Evolutionary conservation across 2,329 filamentous ascomycete species (phyloP).

Genomic region (Exophiala spinifera): DNA sequence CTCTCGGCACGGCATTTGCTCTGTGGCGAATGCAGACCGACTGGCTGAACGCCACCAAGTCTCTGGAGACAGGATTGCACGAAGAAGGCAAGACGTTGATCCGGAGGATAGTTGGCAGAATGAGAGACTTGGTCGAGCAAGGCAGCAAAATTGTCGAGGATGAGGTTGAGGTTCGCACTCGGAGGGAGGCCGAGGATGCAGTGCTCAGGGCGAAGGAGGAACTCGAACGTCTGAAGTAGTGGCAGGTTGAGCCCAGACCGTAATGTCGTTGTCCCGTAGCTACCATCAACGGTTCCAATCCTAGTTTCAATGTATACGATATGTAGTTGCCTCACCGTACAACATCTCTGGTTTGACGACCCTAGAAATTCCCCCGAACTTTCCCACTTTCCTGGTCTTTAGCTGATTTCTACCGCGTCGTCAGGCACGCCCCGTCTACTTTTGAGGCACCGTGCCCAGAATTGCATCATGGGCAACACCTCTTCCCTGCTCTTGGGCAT

Average conservation of each 20-base stretch:
- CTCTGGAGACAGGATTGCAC: conserved; percentile 52
- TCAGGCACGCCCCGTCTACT: conserved; percentile 46
- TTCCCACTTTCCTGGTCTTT: neutral
- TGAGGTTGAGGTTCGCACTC: conserved; percentile 34
- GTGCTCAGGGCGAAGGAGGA: conserved; percentile 48
- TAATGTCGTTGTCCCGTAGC: neutral
- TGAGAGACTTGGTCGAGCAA: conserved; percentile 47
- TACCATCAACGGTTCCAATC: neutral
- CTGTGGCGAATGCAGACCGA: conserved; percentile 56
- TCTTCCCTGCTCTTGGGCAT: conserved; percentile 85
- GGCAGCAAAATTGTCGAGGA: conserved; percentile 40
- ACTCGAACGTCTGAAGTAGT: conserved; percentile 32
- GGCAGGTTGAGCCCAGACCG: too few relatives aligned
- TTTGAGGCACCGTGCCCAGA: conserved; percentile 47
- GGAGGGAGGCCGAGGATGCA: conserved; percentile 42
- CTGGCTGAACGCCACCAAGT: conserved; percentile 54
- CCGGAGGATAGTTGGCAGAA: conserved; percentile 50
- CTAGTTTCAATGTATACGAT: too few relatives aligned
- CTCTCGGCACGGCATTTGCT: conserved; percentile 57
- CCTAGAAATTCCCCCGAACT: too few relatives aligned
- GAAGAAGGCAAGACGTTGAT: conserved; percentile 58
- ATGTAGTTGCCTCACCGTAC: too few relatives aligned
- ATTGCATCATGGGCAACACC: conserved; percentile 87
- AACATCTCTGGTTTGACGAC: too few relatives aligned
- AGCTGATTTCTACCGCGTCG: conserved; percentile 42